Evolutionary conservation across 495 filamentous ascomycete genomes (phyloP), one percentile per base, ranked within the genome.

Genomic region (Symbiotaphrina buchneri): DNA sequence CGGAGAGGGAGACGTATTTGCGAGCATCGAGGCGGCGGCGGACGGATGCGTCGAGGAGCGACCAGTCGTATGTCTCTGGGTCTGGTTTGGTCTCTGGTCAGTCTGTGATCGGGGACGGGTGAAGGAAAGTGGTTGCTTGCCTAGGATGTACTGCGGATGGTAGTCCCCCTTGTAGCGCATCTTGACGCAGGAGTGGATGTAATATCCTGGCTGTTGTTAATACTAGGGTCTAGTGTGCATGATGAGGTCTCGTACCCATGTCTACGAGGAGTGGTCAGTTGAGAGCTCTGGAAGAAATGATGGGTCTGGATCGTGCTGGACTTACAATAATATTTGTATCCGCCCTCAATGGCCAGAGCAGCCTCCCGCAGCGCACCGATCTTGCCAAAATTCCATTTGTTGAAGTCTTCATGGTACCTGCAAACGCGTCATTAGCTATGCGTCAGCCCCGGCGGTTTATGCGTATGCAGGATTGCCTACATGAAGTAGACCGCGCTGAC

Each of bases 401-500:
- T 71, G 40, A 84, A 72, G 17, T 79, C 77, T 38, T 76, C 69
- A 46, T 93, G 76, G 45, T 97, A 74, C 35, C 63, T 67, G n/a
- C n/a, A n/a, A n/a, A n/a, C n/a, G n/a, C n/a, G n/a, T n/a, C n/a
- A n/a, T n/a, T n/a, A n/a, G n/a, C n/a, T n/a, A n/a, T n/a, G n/a
- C n/a, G n/a, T n/a, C n/a, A n/a, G n/a, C n/a, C n/a, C n/a, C n/a
- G n/a, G n/a, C n/a, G n/a, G n/a, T n/a, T n/a, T n/a, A n/a, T n/a
- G n/a, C n/a, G 7, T 10, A 3, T 5, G 24, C 8, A 19, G 7
- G 10, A 10, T 19, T 7, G 41, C 49, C 43, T 45, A 87, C 54
- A 93, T 65, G 44, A 94, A 78, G 48, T 97, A 97, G 21, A 95
- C 87, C 13, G 77, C 80, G 52, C 84, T 94, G 19, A 97, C 80